A percentile compares a stretch with the other conserved stretches of the same genome.
phyloP scores from a whole-genome alignment of 495 filamentous ascomycete genomes.

The Neurospora sp. region DNA sequence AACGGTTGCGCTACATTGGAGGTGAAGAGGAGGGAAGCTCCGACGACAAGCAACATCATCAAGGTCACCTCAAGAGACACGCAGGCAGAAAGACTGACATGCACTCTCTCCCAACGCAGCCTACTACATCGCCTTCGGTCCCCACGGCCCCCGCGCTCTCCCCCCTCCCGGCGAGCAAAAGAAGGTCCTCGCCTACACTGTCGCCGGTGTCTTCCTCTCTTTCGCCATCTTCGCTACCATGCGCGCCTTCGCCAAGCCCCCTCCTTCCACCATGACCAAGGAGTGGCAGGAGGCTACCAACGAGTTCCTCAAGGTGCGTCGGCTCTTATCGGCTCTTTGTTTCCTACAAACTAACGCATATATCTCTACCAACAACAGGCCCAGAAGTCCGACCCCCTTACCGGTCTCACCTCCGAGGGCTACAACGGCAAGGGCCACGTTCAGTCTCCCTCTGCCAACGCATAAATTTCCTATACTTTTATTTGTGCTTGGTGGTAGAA shows the following conservation, averaged over 20 bases:
- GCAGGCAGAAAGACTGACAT: constrained; percentile 1
- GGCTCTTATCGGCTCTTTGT: background rate
- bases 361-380: constrained; percentile 33
- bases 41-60: background rate
- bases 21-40: background rate
- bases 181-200: constrained; percentile 63
- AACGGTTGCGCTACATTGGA: background rate
- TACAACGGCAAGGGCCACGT: constrained; percentile 76
- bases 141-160: constrained; percentile 80
- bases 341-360: background rate
- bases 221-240: constrained; percentile 56
- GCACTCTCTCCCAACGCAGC: constrained; percentile 42
- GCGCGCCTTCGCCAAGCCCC: constrained; percentile 53
- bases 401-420: constrained; percentile 69
- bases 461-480: constrained; percentile 23
- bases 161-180: constrained; percentile 72
- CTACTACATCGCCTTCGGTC: constrained; percentile 97
- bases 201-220: constrained; percentile 47
- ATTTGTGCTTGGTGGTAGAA: constrained; percentile 30
- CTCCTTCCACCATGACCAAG: constrained; percentile 82
- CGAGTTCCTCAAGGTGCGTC: constrained; percentile 74
- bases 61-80: constrained; percentile 4
- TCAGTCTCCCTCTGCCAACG: constrained; percentile 49
- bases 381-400: constrained; percentile 84
- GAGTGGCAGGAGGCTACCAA: constrained; percentile 90